Conservation (phyloP, 352 stramenopile genomes). For the Globisporangium polare region DNA sequence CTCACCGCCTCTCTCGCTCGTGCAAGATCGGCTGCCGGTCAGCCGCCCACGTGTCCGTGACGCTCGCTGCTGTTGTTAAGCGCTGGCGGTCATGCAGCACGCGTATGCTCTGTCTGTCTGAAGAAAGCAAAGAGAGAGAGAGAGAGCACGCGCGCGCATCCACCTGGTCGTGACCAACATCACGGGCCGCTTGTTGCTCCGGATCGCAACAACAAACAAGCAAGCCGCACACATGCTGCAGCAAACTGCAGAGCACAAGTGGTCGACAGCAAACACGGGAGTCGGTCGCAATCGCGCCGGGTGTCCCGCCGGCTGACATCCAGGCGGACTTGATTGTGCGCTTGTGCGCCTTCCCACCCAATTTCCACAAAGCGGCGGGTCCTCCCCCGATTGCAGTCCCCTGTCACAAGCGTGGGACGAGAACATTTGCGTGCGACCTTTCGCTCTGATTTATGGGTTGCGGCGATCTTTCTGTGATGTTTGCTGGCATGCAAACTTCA, state of each 20-base stretch:
- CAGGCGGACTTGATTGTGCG: neutral
- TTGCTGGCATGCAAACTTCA: neutral
- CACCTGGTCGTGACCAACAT: conserved; percentile 1
- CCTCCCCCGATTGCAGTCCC: neutral
- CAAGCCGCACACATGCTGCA: neutral
- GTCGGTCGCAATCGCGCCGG: neutral
- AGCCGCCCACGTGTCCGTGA: neutral
- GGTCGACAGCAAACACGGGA: neutral
- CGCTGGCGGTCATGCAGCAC: too few relatives aligned
- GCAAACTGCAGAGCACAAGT: neutral
- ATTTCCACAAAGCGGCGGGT: neutral
- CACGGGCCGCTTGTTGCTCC: neutral
- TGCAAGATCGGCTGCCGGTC: neutral
- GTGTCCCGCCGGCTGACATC: neutral
- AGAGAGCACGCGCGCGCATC: neutral
- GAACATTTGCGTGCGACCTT: neutral
- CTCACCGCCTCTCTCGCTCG: neutral
- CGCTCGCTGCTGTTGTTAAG: neutral
- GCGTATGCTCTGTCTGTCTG: neutral
- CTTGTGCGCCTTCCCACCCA: too few relatives aligned
- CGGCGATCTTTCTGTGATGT: neutral
- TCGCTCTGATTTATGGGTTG: neutral
- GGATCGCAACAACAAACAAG: neutral
- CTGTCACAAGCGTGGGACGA: conserved; percentile 5
- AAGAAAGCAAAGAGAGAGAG: neutral